Conservation (phyloP, 208 protist genomes). For the Zelonia costaricensis region DNA sequence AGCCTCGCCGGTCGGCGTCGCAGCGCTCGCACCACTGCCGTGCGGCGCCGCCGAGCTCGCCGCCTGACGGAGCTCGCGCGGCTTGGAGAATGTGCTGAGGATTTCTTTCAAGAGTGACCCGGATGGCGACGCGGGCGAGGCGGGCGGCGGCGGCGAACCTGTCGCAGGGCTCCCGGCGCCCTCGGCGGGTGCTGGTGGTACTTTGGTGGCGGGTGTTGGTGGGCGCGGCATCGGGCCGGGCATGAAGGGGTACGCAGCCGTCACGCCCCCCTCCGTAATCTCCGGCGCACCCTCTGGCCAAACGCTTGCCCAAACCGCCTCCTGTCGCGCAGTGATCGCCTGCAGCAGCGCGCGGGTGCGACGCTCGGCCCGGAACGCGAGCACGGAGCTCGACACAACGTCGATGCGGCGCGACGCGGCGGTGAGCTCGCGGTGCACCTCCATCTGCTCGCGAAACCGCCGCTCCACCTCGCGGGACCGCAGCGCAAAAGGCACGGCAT, state of each 20-base stretch:
- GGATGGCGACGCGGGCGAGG: slow-evolving; percentile 5
- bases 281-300: slow-evolving; percentile 15
- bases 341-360: slow-evolving; percentile 32
- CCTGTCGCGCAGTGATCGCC: slow-evolving; percentile 28
- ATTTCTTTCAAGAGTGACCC: slow-evolving; percentile 38
- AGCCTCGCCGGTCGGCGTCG: not conserved
- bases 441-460: slow-evolving; percentile 66
- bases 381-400: slow-evolving; percentile 26
- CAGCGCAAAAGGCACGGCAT: slow-evolving; percentile 35
- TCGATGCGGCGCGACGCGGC: slow-evolving; percentile 33
- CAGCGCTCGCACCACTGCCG: not conserved
- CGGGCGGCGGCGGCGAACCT: not conserved
- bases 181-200: not conserved
- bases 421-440: slow-evolving; percentile 55
- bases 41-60: not conserved
- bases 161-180: not conserved
- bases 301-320: slow-evolving; percentile 18
- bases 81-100: slow-evolving; percentile 54
- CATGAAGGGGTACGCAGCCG: not conserved
- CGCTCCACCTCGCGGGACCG: slow-evolving; percentile 45
- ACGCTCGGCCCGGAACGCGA: slow-evolving; percentile 35
- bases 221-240: too few relatives aligned
- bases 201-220: not conserved
- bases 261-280: not conserved
- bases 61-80: slow-evolving; percentile 12